Base-by-base conservation (phyloP, 139 green algal genomes). In the Pleodorina starrii region DNA sequence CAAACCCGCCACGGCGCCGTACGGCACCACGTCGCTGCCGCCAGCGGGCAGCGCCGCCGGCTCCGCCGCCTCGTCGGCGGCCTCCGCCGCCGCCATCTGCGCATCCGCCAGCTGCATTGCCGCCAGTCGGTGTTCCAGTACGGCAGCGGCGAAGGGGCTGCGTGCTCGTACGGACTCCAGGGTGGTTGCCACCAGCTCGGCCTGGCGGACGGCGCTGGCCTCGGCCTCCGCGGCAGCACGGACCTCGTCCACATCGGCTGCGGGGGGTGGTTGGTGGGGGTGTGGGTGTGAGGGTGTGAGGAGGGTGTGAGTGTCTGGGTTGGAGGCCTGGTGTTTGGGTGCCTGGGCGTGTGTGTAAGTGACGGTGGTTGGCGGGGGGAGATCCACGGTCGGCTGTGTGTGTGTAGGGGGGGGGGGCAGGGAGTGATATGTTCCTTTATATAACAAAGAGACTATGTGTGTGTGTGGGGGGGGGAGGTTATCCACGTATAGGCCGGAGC, bases 231-330 rank as follows among this genome's bases (percentile, higher is more conserved):
- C 76, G 9, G 35, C 76, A 3, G 48, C 48, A 10, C 76, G 76
- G 14, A 84, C 32, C 32, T 84, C 48, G 0, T 84, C 76, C 76
- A 84, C 48, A 1, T 84, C 76, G 23, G 76, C 72, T n/a, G n/a
- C n/a, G n/a, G n/a, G n/a, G n/a, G n/a, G n/a, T n/a, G n/a, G n/a
- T n/a, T n/a, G n/a, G n/a, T n/a, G n/a, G n/a, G n/a, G n/a, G n/a
- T n/a, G n/a, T n/a, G n/a, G n/a, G n/a, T n/a, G n/a, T n/a, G n/a
- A n/a, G n/a, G n/a, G n/a, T n/a, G n/a, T n/a, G n/a, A n/a, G n/a
- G n/a, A n/a, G n/a, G n/a, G n/a, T n/a, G n/a, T n/a, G n/a, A n/a
- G n/a, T n/a, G n/a, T n/a, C n/a, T n/a, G n/a, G n/a, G n/a, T n/a
- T n/a, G n/a, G n/a, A n/a, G n/a, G n/a, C n/a, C n/a, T n/a, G n/a